These are phyloP conservation scores for Candida corydali DNA, from an alignment of 805 yeast genomes.

Conservation along the genomic window DNA sequence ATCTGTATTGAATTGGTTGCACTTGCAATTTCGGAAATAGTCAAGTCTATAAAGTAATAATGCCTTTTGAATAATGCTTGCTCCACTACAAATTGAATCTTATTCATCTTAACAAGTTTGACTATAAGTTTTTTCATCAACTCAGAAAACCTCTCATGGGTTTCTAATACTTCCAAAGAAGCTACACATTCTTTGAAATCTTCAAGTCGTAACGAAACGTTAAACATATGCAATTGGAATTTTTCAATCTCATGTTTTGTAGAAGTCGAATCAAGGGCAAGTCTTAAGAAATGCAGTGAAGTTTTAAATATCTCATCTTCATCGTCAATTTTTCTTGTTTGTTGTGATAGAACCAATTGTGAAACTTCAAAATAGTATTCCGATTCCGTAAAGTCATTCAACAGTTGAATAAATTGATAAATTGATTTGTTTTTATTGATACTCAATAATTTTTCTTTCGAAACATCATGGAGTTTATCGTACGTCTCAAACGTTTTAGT, in stretches of 20 bases:
- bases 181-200: conserved; percentile 18
- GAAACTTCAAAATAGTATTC: conserved; percentile 30
- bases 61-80: conserved; percentile 19
- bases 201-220: conserved; percentile 19
- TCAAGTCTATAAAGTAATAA: conserved; percentile 29
- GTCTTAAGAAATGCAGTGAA: conserved; percentile 23
- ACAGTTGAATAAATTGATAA: background rate
- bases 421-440: background rate
- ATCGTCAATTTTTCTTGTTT: background rate
- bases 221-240: conserved; percentile 21
- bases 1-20: conserved; percentile 27
- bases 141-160: conserved; percentile 9
- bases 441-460: background rate
- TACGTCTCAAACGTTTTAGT: conserved; percentile 20
- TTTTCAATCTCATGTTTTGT: conserved; percentile 9
- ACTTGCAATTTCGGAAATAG: conserved; percentile 30
- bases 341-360: conserved; percentile 18
- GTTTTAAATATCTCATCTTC: conserved; percentile 11
- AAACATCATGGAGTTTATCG: conserved; percentile 13
- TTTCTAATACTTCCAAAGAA: conserved; percentile 16
- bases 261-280: conserved; percentile 20
- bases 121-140: conserved; percentile 21
- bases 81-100: conserved; percentile 22
- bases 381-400: conserved; percentile 7
- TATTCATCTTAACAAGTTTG: conserved; percentile 20